Conservation (phyloP, 352 stramenopile genomes). For the Phytophthora pseudosyringae region DNA sequence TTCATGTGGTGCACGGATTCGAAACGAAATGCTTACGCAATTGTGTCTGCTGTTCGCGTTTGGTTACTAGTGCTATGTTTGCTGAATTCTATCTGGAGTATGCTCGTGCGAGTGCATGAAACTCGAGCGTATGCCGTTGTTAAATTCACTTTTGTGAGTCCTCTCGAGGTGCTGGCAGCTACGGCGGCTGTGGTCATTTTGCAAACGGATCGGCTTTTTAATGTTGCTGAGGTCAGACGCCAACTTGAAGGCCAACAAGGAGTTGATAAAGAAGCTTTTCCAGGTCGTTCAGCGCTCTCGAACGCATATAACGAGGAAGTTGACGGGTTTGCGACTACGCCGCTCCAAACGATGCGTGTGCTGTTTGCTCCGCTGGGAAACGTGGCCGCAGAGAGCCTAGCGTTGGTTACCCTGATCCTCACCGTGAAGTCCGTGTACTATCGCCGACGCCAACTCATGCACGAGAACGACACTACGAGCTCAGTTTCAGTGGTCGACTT, state of each 20-base stretch:
- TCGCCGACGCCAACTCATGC: not conserved
- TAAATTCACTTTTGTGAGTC: conserved; percentile 48
- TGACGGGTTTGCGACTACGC: conserved; percentile 46
- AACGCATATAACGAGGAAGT: conserved; percentile 66
- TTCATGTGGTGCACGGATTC: conserved; percentile 48
- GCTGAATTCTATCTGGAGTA: conserved; percentile 46
- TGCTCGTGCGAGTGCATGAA: conserved; percentile 41
- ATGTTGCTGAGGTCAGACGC: conserved; percentile 39
- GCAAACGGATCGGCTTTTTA: conserved; percentile 36
- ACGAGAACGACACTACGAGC: conserved; percentile 13
- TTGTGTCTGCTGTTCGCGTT: conserved; percentile 46
- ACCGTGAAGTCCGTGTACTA: conserved; percentile 28
- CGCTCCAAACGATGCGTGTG: conserved; percentile 23
- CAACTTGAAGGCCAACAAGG: conserved; percentile 45
- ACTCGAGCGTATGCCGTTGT: conserved; percentile 47
- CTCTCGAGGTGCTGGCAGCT: conserved; percentile 45
- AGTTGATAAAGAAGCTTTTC: conserved; percentile 45
- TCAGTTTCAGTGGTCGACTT: conserved; percentile 22
- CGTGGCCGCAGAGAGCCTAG: conserved; percentile 43
- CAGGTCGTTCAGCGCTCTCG: conserved; percentile 32
- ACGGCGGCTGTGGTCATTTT: conserved; percentile 32
- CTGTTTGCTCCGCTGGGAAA: conserved; percentile 44
- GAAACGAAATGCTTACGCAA: conserved; percentile 32
- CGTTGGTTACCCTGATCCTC: conserved; percentile 27
- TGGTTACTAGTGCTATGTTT: conserved; percentile 60